Percentiles rank a stretch among this genome's conserved stretches.
Conservation (phyloP, 2,329 filamentous ascomycete species). For the Fusarium newnesense region DNA sequence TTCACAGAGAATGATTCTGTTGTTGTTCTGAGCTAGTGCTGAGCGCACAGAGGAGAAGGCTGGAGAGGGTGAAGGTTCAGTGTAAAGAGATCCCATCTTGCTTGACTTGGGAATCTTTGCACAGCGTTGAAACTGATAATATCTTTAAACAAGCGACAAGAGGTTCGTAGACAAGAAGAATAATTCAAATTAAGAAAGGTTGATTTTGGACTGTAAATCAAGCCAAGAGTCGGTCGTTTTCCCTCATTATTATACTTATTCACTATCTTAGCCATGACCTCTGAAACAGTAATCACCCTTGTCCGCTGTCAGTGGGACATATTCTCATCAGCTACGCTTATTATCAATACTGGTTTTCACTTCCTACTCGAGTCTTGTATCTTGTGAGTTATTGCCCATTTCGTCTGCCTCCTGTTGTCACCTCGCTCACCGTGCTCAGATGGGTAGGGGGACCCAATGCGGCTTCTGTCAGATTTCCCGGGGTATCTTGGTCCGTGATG, state of each 20-base stretch:
- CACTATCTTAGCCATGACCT: not conserved
- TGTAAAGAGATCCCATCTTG: not conserved
- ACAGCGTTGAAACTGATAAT: not conserved
- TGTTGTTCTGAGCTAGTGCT: not conserved
- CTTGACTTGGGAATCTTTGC: not conserved
- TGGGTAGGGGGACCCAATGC: not conserved
- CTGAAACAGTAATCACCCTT: not conserved
- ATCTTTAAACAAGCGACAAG: not conserved
- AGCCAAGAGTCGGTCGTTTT: not conserved
- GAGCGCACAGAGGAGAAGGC: not conserved
- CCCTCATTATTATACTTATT: not conserved
- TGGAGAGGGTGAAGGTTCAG: not conserved
- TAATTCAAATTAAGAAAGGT: not conserved
- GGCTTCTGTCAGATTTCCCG: not conserved
- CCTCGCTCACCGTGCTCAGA: not conserved
- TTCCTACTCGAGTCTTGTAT: not conserved
- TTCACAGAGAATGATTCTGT: slow-evolving; percentile 8
- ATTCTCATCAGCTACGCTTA: not conserved
- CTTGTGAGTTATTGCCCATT: not conserved
- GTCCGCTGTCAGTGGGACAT: not conserved
- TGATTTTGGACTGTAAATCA: not conserved
- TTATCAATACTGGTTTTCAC: not conserved
- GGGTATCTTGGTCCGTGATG: not conserved
- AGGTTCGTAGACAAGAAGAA: too few species aligned
- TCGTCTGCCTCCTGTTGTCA: not conserved